Evolutionary conservation across 106 monocot genomes (phyloP).

Genomic region (Cymbidium sinense): DNA sequence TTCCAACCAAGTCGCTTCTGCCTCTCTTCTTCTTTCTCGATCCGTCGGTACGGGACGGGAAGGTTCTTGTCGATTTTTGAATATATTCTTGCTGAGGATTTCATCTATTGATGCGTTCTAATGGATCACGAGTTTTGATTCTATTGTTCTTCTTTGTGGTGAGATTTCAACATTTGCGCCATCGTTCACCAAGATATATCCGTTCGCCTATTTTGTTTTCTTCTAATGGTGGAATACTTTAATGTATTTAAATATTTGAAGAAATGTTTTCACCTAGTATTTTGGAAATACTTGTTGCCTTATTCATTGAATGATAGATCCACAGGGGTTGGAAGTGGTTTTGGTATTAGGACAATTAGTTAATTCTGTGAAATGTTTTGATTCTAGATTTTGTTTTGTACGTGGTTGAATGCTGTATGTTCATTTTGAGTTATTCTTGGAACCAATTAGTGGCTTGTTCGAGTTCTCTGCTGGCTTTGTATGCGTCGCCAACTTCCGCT

Average conservation of each 20-base stretch:
- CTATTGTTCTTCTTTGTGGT: background rate
- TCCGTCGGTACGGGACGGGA: background rate
- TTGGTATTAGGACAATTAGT: background rate
- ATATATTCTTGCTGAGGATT: background rate
- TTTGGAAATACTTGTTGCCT: background rate
- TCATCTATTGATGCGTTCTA: background rate
- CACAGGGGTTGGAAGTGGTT: background rate
- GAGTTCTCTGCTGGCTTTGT: background rate
- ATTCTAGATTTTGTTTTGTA: background rate
- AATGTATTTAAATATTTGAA: background rate
- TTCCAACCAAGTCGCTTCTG: background rate
- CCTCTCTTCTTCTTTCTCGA: background rate
- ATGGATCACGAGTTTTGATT: background rate
- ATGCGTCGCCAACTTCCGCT: background rate
- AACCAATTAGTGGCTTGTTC: background rate
- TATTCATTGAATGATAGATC: background rate
- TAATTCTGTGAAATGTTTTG: background rate
- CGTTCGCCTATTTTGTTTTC: background rate
- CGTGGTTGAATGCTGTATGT: background rate
- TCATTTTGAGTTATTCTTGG: background rate
- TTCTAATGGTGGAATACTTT: background rate
- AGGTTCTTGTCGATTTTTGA: background rate
- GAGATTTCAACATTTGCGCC: too few relatives aligned
- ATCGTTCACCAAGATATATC: background rate
- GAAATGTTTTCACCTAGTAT: background rate